Conservation (phyloP, 108 stramenopile genomes). For the Fragilariopsis cylindrus region DNA sequence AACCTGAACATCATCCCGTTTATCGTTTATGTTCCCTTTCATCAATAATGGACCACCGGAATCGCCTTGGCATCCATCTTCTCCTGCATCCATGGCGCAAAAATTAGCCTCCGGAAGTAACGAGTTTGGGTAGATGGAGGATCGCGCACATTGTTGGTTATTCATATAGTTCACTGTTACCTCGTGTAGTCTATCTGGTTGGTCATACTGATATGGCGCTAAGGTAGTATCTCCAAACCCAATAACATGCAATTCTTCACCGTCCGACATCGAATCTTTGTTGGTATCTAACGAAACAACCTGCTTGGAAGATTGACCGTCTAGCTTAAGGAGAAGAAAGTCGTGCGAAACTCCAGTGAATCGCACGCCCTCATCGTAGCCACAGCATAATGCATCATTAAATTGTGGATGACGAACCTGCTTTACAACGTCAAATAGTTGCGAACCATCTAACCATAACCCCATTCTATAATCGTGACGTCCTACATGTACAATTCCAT, state of each 20-base stretch:
- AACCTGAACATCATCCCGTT: constrained; percentile 6
- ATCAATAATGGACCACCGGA: constrained; percentile 43
- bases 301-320: constrained; percentile 15
- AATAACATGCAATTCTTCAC: neutral
- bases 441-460: neutral
- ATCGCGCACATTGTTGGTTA: neutral
- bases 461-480: neutral
- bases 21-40: neutral
- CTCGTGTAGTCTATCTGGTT: neutral
- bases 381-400: constrained; percentile 8
- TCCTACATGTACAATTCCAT: neutral
- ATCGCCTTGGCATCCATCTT: constrained; percentile 51
- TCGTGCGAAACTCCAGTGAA: constrained; percentile 26
- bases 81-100: constrained; percentile 34
- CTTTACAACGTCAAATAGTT: constrained; percentile 6
- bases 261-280: too few species aligned
- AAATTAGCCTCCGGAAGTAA: constrained; percentile 16
- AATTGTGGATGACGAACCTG: constrained; percentile 20
- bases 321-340: constrained; percentile 29
- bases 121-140: neutral
- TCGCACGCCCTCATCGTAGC: neutral
- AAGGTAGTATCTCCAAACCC: neutral
- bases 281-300: neutral
- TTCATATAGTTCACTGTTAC: neutral
- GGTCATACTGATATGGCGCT: neutral